Conservation (phyloP, 805 yeast species). For the Debaryomyces maramus region DNA sequence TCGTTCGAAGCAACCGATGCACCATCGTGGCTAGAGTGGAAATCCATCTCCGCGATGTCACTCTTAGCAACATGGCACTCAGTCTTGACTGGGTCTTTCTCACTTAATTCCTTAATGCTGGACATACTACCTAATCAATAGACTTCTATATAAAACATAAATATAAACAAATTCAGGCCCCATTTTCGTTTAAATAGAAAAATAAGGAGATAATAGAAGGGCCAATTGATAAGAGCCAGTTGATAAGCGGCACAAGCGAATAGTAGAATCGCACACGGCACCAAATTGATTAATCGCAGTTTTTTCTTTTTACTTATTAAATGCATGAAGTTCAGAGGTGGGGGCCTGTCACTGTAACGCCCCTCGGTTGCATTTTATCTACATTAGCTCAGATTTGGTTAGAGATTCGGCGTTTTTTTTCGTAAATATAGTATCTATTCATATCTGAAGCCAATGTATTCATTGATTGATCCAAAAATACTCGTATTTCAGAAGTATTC, state of each 20-base stretch:
- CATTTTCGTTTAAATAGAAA: neutral
- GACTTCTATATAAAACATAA: neutral
- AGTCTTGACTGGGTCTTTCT: neutral
- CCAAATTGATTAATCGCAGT: too few species aligned
- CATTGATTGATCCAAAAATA: too few species aligned
- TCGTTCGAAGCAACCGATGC: conserved; percentile 2
- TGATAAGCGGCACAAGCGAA: neutral
- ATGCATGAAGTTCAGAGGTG: too few species aligned
- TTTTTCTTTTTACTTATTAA: too few species aligned
- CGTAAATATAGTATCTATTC: too few species aligned
- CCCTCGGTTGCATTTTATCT: too few species aligned
- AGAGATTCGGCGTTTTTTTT: too few species aligned
- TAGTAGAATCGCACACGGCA: neutral
- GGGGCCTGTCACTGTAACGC: too few species aligned
- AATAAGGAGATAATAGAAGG: neutral
- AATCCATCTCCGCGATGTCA: neutral
- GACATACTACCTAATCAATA: conserved; percentile 1
- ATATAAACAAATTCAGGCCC: neutral
- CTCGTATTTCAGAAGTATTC: too few species aligned
- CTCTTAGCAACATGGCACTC: neutral
- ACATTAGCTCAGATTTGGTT: too few species aligned
- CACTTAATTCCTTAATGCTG: neutral
- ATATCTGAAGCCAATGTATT: too few species aligned
- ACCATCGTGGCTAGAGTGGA: neutral
- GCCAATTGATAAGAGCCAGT: too few species aligned